Evolutionary conservation across 306 rosid genomes (phyloP).

Genomic region (Vicia villosa): DNA sequence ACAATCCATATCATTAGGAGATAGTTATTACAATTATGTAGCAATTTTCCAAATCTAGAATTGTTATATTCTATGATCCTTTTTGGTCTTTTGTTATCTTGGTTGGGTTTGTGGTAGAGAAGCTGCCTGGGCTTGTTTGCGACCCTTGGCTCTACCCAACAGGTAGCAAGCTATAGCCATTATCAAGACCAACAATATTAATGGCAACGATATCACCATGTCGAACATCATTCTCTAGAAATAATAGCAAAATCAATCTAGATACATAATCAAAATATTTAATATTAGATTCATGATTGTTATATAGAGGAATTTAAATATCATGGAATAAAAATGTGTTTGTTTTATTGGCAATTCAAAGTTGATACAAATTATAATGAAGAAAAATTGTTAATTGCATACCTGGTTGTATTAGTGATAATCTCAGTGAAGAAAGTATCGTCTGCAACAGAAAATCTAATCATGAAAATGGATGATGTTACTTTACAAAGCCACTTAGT

Average conservation of each 20-base stretch:
- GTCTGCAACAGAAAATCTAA: neutral
- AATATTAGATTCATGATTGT: neutral
- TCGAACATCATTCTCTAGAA: slow-evolving; percentile 43
- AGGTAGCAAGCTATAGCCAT: slow-evolving; percentile 59
- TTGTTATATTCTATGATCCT: neutral
- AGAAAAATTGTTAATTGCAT: neutral
- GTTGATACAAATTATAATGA: neutral
- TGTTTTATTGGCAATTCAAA: neutral
- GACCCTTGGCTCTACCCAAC: slow-evolving; percentile 47
- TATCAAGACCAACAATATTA: slow-evolving; percentile 51
- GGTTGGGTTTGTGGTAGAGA: slow-evolving; percentile 49
- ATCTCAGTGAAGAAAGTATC: slow-evolving; percentile 13
- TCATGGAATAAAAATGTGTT: neutral
- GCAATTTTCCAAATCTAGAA: no score
- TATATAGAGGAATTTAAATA: neutral
- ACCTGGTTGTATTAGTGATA: slow-evolving; percentile 26
- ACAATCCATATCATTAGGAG: neutral
- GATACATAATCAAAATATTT: neutral
- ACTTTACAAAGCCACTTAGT: neutral
- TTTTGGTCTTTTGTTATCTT: neutral
- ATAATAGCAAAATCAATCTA: neutral
- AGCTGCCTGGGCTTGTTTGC: slow-evolving; percentile 50
- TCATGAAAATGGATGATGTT: slow-evolving; percentile 4
- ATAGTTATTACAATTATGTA: neutral
- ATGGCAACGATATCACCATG: slow-evolving; percentile 54